phyloP scores from a whole-genome alignment of 176 grass and related monocot species.

The Dactylis glomerata region DNA sequence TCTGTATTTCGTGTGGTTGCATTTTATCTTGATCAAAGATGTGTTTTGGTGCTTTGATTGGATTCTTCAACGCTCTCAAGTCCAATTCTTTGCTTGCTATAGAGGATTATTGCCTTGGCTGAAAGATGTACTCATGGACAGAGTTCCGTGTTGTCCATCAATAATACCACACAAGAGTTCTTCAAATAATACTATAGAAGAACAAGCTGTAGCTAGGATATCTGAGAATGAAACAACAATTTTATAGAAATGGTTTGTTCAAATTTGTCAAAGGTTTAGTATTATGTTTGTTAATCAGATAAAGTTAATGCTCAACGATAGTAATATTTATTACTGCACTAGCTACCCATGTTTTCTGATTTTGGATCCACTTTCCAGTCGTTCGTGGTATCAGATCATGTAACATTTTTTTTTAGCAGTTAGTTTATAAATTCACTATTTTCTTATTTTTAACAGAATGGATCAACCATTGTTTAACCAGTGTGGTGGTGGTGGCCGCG shows the following conservation, averaged over 20 bases:
- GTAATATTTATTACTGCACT: not conserved
- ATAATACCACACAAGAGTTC: conserved; percentile 5
- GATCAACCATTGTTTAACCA: too few species aligned
- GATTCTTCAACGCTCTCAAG: conserved; percentile 28
- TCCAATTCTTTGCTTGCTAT: conserved; percentile 19
- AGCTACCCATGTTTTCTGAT: not conserved
- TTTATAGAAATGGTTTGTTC: not conserved
- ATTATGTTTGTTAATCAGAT: conserved; percentile 13
- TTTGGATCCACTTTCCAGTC: not conserved
- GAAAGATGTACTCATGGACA: conserved; percentile 12
- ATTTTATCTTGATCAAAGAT: conserved; percentile 38
- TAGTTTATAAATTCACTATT: too few species aligned
- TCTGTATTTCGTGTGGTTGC: not conserved
- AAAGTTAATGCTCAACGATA: not conserved
- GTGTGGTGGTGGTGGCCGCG: too few species aligned
- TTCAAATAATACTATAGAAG: conserved; percentile 8
- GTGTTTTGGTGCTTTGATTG: conserved; percentile 39
- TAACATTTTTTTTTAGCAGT: too few species aligned
- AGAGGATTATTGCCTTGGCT: conserved; percentile 22
- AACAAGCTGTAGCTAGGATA: conserved; percentile 10
- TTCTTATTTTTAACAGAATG: too few species aligned
- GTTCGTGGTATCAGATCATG: conserved; percentile 28
- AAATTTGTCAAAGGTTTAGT: conserved; percentile 41
- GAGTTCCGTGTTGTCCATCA: not conserved
- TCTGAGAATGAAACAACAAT: not conserved